Percentiles rank a stretch among this genome's conserved stretches.
Evolutionary conservation across 306 rosid species (phyloP).

Genomic region (Mimosa pudica): DNA sequence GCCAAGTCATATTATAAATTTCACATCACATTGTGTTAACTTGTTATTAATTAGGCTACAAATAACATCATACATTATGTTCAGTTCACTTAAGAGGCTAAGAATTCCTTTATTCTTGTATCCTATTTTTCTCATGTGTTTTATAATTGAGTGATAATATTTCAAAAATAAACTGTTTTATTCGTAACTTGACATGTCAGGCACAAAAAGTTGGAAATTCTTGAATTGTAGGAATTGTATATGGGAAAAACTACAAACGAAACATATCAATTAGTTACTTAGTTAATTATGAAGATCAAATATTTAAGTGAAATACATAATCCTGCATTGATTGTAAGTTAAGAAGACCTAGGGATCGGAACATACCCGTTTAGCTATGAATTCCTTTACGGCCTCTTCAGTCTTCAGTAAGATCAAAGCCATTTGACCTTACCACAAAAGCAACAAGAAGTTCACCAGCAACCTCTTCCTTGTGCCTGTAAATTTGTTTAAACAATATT

Average conservation of each 20-base stretch:
- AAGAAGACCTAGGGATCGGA: no score
- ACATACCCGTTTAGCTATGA: slow-evolving; percentile 72
- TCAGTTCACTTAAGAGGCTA: no score
- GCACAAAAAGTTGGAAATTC: neutral
- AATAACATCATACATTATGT: no score
- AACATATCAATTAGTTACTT: neutral
- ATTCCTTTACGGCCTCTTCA: slow-evolving; percentile 64
- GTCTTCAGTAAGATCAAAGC: slow-evolving; percentile 65
- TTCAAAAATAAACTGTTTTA: no score
- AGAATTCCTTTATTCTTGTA: no score
- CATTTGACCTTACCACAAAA: slow-evolving; percentile 68
- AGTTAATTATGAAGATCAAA: neutral
- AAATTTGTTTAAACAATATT: neutral
- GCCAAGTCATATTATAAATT: no score
- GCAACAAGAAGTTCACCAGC: slow-evolving; percentile 98
- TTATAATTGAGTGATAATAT: no score
- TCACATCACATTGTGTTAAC: no score
- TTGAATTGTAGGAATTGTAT: neutral
- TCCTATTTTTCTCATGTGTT: no score
- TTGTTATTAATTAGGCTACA: no score
- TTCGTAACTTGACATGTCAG: neutral
- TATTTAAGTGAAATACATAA: neutral
- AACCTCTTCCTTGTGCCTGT: slow-evolving; percentile 74
- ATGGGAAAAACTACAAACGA: neutral
- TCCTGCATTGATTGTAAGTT: no score